Evolutionary conservation across 108 stramenopile species (phyloP), one percentile per base, ranked within the genome.

Genomic region (Chaetoceros muelleri): DNA sequence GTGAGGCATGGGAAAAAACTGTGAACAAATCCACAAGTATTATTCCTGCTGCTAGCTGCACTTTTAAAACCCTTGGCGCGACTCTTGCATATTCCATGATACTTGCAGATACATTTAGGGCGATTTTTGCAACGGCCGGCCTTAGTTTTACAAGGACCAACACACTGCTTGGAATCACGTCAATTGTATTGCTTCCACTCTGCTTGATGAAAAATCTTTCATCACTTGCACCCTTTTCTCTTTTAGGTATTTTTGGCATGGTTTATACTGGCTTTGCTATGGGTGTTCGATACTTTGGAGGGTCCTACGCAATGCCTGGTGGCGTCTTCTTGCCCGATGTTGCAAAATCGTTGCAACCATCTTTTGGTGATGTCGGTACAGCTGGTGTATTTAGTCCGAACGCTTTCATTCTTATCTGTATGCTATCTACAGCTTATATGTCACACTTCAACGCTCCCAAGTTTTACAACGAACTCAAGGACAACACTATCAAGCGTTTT

Each of bases 361-460:
- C 67, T 29, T 94, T 94, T 61, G 93, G 88, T 30, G 60, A 31
- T 31, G 66, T 64, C 21, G 86, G 84, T 2, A 79, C 84, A n/a
- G 48, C 66, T 2, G 90, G 85, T 13, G 76, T 78, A 18, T 53
- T 94, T 53, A 77, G 81, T 40, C 84, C 93, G n/a, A 76, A 79
- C 28, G 63, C 84, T 0, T 69, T 92, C 7, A 87, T 96, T 63
- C 75, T 96, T 45, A 67, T 94, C 0, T 92, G 94, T 61, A 97
- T 97, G 96, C 72, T 97, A 30, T 73, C 73, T 59, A 95, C 94
- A 19, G 93, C 95, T 13, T 98, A 88, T 79, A 90, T 95, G 63
- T 88, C 92, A 16, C 96, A 97, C 63, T 91, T 78, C 72, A 72
- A 92, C 64, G 95, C 97, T 44, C 94, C 95, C 48, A 85, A 89